These are phyloP conservation scores for Agrostemma githago DNA, from an alignment of 148 eudicot species.

Conservation along the genomic window DNA sequence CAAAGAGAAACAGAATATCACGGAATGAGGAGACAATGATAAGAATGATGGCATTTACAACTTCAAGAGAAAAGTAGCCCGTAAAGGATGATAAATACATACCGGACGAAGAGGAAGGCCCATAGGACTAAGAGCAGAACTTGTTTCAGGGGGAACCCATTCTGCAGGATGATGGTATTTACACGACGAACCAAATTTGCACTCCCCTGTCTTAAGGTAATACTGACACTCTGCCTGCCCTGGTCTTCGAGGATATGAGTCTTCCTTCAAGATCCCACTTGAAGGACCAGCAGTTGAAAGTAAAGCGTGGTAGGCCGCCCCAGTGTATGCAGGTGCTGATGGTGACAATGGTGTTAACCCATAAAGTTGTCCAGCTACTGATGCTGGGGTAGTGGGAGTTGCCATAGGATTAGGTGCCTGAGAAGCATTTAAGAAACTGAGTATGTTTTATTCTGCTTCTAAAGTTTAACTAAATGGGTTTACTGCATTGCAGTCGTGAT, in stretches of 20 bases:
- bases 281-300: conserved; percentile 58
- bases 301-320: conserved; percentile 39
- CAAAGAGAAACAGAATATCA: no score
- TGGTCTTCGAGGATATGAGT: conserved; percentile 73
- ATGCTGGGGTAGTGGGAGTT: conserved; percentile 41
- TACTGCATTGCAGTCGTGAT: no score
- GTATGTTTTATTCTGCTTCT: no score
- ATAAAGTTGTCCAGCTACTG: conserved; percentile 31
- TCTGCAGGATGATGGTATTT: conserved; percentile 89
- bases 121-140: conserved; percentile 61
- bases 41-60: no score
- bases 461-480: no score
- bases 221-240: conserved; percentile 90
- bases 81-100: conserved; percentile 25
- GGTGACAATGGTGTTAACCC: conserved; percentile 57
- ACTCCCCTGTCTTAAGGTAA: conserved; percentile 84
- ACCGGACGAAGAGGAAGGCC: conserved; percentile 93
- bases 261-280: conserved; percentile 51
- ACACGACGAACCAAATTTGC: conserved; percentile 88
- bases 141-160: conserved; percentile 42
- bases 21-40: no score
- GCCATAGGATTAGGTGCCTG: conserved; percentile 63
- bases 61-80: neutral
- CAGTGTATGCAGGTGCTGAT: conserved; percentile 52
- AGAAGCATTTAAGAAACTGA: neutral